Evolutionary conservation across 2,329 filamentous ascomycete species (phyloP).

Genomic region (Calonectria leucothoes): DNA sequence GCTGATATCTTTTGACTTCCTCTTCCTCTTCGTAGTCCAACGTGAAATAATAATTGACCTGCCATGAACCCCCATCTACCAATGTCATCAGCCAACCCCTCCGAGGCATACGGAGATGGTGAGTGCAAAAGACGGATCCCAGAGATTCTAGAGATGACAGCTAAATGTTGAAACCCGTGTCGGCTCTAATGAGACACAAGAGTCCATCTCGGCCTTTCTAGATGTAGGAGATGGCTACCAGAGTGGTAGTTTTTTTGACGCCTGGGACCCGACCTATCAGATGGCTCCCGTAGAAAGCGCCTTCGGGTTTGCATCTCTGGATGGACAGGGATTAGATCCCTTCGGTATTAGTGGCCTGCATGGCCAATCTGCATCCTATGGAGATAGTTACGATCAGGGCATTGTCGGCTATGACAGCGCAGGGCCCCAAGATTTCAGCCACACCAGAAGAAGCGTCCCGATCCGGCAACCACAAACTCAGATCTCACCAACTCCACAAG

Average conservation of each 20-base stretch:
- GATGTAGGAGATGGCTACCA: background rate
- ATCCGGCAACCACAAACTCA: background rate
- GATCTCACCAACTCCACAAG: background rate
- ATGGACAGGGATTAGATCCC: background rate
- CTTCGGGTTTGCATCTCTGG: background rate
- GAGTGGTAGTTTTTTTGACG: background rate
- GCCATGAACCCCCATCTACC: background rate
- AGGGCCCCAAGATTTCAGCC: background rate
- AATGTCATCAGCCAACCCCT: background rate
- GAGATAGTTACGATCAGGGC: background rate
- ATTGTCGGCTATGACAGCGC: background rate
- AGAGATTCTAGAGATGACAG: background rate
- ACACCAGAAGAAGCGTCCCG: background rate
- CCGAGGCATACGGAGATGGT: background rate
- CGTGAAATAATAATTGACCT: background rate
- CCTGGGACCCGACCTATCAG: background rate
- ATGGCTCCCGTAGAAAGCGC: background rate
- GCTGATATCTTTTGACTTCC: background rate
- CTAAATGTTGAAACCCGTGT: background rate
- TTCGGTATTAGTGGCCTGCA: background rate
- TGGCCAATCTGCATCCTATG: background rate
- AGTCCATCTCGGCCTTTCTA: background rate
- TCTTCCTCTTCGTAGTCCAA: background rate
- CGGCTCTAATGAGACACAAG: background rate
- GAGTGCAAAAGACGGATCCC: background rate